A percentile compares a stretch with the other conserved stretches of the same genome.
Conservation (phyloP, 1,284 basidiomycete species). For the Cutaneotrichosporon sp. region DNA sequence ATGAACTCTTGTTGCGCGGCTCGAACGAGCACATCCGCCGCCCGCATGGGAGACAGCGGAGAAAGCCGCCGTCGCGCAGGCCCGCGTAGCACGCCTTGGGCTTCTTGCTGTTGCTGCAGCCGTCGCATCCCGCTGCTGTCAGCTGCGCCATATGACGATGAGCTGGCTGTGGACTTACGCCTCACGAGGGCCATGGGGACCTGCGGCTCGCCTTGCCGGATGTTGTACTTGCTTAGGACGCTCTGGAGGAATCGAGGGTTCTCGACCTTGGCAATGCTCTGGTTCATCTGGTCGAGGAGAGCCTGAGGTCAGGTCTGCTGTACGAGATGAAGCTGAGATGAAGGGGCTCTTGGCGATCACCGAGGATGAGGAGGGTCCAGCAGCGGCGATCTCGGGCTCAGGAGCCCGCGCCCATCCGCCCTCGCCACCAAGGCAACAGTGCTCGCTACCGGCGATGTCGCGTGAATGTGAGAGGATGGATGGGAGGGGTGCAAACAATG, state of each 20-base stretch:
- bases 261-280: constrained; percentile 7
- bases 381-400: neutral
- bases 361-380: neutral
- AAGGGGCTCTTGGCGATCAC: neutral
- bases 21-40: constrained; percentile 7
- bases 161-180: neutral
- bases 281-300: constrained; percentile 6
- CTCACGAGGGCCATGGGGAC: constrained; percentile 1
- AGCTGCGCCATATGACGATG: neutral
- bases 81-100: constrained; percentile 4
- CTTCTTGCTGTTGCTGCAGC: neutral
- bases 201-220: neutral
- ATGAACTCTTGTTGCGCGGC: constrained; percentile 6
- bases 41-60: constrained; percentile 6
- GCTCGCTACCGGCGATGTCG: neutral
- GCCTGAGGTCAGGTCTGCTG: neutral
- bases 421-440: neutral
- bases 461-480: neutral
- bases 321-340: neutral
- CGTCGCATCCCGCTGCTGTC: constrained; percentile 2
- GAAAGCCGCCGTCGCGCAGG: constrained; percentile 1
- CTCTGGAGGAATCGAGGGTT: constrained; percentile 6
- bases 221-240: constrained; percentile 1
- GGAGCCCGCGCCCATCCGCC: neutral
- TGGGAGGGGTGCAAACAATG: neutral